Evolutionary conservation across 306 rosid species (phyloP), one percentile per base, ranked within the genome.

Genomic region (Albizia julibrissin): DNA sequence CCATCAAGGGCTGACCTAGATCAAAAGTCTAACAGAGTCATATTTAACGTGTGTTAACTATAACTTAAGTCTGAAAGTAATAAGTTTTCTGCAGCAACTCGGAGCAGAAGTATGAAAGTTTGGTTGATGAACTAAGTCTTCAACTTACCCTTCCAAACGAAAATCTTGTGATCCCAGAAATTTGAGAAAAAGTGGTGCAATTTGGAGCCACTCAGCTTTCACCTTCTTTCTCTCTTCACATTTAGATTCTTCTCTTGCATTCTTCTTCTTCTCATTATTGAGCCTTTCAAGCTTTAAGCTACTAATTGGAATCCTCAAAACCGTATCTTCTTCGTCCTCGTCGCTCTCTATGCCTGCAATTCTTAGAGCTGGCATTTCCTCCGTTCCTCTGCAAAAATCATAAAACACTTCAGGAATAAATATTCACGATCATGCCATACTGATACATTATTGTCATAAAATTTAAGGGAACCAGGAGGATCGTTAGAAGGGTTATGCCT

Each of bases 151-250:
- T 58, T 83, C 65, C 49, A 75, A 64, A 54, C 18, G 52, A 76
- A 77, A 86, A 80, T 80, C 77, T 21, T 85, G 79, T 58, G 74
- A 46, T 19, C 79, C 21, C 19, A 78, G 54, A 70, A 80, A 80
- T 49, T 80, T 77, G 87, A 83, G 82, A 42, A 88, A 82, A 72
- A 80, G 74, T 66, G 83, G 71, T 81, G 84, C 19, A 69, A 82
- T 87, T 69, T 84, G 85, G 21, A 84, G 88, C 85, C 80, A 85
- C 68, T 78, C 52, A 37, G 80, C 76, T 69, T 86, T 84, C 49
- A 81, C 24, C 22, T 86, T 88, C 52, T 85, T 90, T 66, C 76
- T 84, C 86, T 80, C 86, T 37, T 74, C 58, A 34, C 80, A 73
- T 65, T 50, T 15, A 29, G 87, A 70, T 72, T 89, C 85, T 84